phyloP scores from a whole-genome alignment of 768 basidiomycete genomes.

The Psilocybe cyanescens region DNA sequence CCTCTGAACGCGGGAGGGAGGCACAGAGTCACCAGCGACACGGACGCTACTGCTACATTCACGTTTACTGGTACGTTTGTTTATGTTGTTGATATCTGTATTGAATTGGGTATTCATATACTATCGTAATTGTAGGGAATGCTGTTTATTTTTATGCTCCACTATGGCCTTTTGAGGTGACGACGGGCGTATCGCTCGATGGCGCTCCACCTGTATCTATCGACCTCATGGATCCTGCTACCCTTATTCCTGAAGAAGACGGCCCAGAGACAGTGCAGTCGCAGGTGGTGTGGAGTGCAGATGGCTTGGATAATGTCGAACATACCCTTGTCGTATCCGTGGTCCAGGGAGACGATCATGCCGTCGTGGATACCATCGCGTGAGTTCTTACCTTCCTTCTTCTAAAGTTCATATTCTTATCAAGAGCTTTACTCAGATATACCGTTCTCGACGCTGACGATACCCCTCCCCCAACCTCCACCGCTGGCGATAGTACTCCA shows the following conservation, averaged over 20 bases:
- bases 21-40: slow-evolving; percentile 21
- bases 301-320: slow-evolving; percentile 17
- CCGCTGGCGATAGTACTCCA: not conserved
- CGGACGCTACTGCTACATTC: slow-evolving; percentile 22
- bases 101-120: not conserved
- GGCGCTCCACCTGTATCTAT: slow-evolving; percentile 9
- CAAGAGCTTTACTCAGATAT: slow-evolving; percentile 15
- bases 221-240: slow-evolving; percentile 20
- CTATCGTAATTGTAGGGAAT: slow-evolving; percentile 18
- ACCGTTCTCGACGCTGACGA: slow-evolving; percentile 21
- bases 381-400: slow-evolving; percentile 10
- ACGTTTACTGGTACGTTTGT: slow-evolving; percentile 24
- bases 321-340: slow-evolving; percentile 26
- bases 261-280: slow-evolving; percentile 21
- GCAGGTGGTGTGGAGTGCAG: slow-evolving; percentile 19
- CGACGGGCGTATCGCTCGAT: slow-evolving; percentile 27
- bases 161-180: slow-evolving; percentile 25
- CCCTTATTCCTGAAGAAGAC: slow-evolving; percentile 7
- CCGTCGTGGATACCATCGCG: slow-evolving; percentile 25
- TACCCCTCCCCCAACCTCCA: slow-evolving; percentile 6
- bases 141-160: slow-evolving; percentile 28
- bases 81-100: not conserved
- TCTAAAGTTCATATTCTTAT: not conserved
- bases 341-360: slow-evolving; percentile 20
- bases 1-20: slow-evolving; percentile 18